Evolutionary conservation across 306 rosid species (phyloP).

Genomic region (Acacia crassicarpa): DNA sequence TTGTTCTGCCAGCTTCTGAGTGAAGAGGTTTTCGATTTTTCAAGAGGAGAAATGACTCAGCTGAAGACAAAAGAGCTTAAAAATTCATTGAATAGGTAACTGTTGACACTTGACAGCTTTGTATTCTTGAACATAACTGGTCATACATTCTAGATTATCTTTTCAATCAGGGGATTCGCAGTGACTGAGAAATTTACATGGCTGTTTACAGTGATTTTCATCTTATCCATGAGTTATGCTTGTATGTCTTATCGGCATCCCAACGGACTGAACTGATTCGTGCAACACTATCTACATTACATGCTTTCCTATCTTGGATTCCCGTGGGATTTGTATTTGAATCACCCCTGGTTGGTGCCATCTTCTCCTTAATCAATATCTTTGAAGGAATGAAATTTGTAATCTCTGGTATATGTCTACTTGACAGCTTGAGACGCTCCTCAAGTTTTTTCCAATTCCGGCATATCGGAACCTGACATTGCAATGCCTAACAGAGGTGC

Average conservation of each 20-base stretch:
- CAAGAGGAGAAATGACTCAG: conserved; percentile 61
- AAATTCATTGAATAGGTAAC: conserved; percentile 36
- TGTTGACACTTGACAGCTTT: conserved; percentile 1
- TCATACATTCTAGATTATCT: background rate
- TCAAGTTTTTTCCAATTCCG: conserved; percentile 82
- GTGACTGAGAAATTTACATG: conserved; percentile 34
- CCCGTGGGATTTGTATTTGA: conserved; percentile 97
- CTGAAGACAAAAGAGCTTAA: conserved; percentile 57
- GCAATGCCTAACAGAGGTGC: conserved; percentile 94
- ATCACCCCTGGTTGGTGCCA: conserved; percentile 76
- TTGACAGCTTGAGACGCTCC: conserved; percentile 88
- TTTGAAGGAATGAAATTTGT: conserved; percentile 18
- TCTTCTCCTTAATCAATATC: conserved; percentile 20
- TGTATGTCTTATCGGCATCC: conserved; percentile 90
- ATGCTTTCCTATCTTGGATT: conserved; percentile 98
- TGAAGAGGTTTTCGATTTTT: conserved; percentile 59
- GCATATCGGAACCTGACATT: conserved; percentile 86
- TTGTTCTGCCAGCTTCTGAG: conserved; percentile 46
- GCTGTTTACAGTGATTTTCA: conserved; percentile 87
- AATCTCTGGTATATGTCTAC: conserved; percentile 16
- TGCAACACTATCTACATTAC: conserved; percentile 87
- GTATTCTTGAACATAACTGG: background rate
- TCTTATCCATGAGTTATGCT: conserved; percentile 97
- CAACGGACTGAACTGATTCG: conserved; percentile 93
- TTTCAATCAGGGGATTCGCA: background rate